These are phyloP conservation scores for Iris macrosiphon DNA, from an alignment of 106 monocot species.

Conservation along the genomic window DNA sequence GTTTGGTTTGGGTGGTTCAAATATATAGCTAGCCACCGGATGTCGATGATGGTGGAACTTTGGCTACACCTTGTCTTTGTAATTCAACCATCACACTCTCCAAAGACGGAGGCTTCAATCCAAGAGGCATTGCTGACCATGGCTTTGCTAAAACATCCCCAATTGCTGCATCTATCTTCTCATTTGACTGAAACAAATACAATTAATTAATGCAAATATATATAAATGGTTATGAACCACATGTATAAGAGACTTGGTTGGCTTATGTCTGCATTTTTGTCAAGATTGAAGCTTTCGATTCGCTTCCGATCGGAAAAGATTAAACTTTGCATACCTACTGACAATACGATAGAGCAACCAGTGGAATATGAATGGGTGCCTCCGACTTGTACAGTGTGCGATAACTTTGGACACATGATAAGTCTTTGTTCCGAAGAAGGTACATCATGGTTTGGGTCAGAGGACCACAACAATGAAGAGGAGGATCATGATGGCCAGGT, in stretches of 20 bases:
- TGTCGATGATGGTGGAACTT: slow-evolving; percentile 41
- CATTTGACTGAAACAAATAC: slow-evolving; percentile 47
- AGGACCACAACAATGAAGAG: too few relatives aligned
- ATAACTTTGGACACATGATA: too few relatives aligned
- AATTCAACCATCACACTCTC: slow-evolving; percentile 79
- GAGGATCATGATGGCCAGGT: too few relatives aligned
- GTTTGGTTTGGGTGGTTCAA: not conserved
- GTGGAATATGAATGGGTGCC: too few relatives aligned
- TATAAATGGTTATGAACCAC: too few relatives aligned
- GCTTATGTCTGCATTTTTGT: not conserved
- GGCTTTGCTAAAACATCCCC: slow-evolving; percentile 83
- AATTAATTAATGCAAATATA: not conserved
- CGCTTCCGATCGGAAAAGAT: not conserved
- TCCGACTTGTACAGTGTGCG: too few relatives aligned
- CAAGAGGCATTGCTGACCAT: slow-evolving; percentile 82
- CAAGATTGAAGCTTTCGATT: too few relatives aligned
- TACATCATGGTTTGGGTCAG: too few relatives aligned
- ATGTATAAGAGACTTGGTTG: not conserved
- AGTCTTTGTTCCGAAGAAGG: too few relatives aligned
- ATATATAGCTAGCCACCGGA: not conserved
- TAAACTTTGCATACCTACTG: too few relatives aligned
- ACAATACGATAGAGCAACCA: too few relatives aligned
- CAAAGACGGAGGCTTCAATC: slow-evolving; percentile 76
- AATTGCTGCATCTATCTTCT: slow-evolving; percentile 76
- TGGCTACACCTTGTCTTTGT: slow-evolving; percentile 67